Base-by-base conservation (phyloP, 306 rosid genomes). In the Comarum palustre region DNA sequence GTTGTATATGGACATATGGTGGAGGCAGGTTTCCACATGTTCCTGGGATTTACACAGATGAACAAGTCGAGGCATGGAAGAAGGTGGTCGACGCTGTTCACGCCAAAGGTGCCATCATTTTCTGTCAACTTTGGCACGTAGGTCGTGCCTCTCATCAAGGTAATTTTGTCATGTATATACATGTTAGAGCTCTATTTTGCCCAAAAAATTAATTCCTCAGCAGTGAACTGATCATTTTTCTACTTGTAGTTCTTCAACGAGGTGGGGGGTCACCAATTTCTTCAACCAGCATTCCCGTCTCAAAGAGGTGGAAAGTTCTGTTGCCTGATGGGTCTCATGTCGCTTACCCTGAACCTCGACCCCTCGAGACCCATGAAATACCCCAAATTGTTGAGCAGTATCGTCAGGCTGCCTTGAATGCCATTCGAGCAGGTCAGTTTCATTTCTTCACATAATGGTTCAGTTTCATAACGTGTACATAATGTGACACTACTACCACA, bases 111-210 rank as follows among this genome's bases (percentile, higher is more conserved):
- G 76, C 87, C 81, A 57, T 89, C 38, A 74, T 91, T 75, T 93
- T 89, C 78, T 91, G 97, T 80, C 98, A 93, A 70, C 85, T 93
- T 24, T 93, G 98, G 96, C 98, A 89, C 62, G 98, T 88, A 4
- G 98, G 98, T 36, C 91, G 97, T 55, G 97, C 98, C 3, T 91
- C 98, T n/a, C 97, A 88, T 78, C 80, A 76, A 72, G 84, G 90
- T 88, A 77, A 17, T 43, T 43, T 13, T 71, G 50, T 27, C 19
- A 17, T 29, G 69, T 72, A 43, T 74, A 93, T 47, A 47, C n/a
- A 38, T 65, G 60, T 43, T 75, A 36, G 5, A 36, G 36, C 36
- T 32, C 36, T 4, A 32, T 3, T 32, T 4, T 32, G 36, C 36
- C 3, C 36, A 32, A 32, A 32, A 5, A n/a, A n/a, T n/a, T n/a